phyloP scores from a whole-genome alignment of 1,284 basidiomycete species.

The Cutaneotrichosporon cutaneum region DNA sequence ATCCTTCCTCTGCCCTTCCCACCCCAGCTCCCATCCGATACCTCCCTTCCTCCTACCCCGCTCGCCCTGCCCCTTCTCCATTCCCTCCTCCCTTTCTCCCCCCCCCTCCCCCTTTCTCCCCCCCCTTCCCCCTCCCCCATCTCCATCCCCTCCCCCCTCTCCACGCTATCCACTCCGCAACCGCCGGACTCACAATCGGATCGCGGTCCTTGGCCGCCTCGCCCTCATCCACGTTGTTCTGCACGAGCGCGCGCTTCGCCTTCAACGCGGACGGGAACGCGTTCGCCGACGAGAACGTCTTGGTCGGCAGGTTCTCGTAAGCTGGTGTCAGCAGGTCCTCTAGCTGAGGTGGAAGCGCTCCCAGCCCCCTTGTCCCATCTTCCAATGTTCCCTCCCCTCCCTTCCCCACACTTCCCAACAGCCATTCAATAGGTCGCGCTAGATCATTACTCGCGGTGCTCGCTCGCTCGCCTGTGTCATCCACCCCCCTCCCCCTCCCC shows the following conservation, averaged over 20 bases:
- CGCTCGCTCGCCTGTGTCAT: neutral
- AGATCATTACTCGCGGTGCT: no score
- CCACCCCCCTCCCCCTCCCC: neutral
- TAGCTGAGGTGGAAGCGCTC: no score
- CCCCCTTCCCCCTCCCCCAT: neutral
- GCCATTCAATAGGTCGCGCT: no score
- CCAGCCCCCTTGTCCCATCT: no score
- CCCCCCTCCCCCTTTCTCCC: neutral
- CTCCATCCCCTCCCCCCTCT: neutral
- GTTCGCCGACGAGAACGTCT: conserved; percentile 84
- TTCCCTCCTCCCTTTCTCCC: neutral
- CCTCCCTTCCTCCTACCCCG: no score
- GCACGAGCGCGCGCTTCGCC: conserved; percentile 82
- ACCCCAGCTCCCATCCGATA: no score
- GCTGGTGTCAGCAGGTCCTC: conserved; percentile 62
- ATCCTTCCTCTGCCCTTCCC: no score
- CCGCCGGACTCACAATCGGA: conserved; percentile 57
- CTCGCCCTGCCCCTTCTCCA: no score
- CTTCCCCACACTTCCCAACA: neutral
- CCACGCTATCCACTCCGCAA: no score
- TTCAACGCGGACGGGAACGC: conserved; percentile 88
- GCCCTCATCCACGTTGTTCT: conserved; percentile 74
- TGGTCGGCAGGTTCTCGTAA: conserved; percentile 88
- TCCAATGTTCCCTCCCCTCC: no score
- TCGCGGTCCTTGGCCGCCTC: conserved; percentile 71